Evolutionary conservation across 2,329 filamentous ascomycete genomes (phyloP), one percentile per base, ranked within the genome.

Genomic region (Hypocreales sp.): DNA sequence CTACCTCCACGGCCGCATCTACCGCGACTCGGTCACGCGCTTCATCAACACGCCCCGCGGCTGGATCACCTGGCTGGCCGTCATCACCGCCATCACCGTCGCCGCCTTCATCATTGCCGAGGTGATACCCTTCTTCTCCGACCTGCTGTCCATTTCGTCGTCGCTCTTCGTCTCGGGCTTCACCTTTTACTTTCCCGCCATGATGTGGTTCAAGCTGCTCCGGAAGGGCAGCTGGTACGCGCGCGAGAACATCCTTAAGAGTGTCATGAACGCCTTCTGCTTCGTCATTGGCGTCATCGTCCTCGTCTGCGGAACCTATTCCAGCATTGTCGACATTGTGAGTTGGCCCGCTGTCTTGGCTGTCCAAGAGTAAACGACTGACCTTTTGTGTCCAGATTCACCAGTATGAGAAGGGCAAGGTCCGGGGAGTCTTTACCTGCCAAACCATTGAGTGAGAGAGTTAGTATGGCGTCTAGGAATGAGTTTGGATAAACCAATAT

Each of bases 121-220:
- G 40, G 67, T 73, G 1, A 75, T 83, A 25, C 79, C 79, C 3
- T 72, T 74, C 43, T 84, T 83, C 55, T 68, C 67, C 32, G 60
- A 75, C 24, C 53, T 83, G 25, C 53, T 83, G 12, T 54, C 58
- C 30, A 58, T 64, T 40, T 54, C 45, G 24, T 62, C 60, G 7
- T 51, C 58, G 7, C 53, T 64, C 15, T 64, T 64, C 41, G 49
- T 64, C 40, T 63, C 59, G 8, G 41, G 41, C 27, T 44, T 44
- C 30, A 41, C 39, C 12, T 42, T 57, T 32, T 51, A 54, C 25
- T 36, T 55, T 20, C 45, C 56, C 3, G 53, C 52, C 24, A 47
- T 55, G 33, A 50, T 57, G 37, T 55, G 51, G 45, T 55, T 55
- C 40, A 47, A 55, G 33, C 47, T 56, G 12, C 38, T 48, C 14